Percentiles rank a stretch among this genome's conserved stretches.
These are phyloP conservation scores for Cyberlindnera americana DNA, from an alignment of 805 yeast species.

Conservation along the genomic window DNA sequence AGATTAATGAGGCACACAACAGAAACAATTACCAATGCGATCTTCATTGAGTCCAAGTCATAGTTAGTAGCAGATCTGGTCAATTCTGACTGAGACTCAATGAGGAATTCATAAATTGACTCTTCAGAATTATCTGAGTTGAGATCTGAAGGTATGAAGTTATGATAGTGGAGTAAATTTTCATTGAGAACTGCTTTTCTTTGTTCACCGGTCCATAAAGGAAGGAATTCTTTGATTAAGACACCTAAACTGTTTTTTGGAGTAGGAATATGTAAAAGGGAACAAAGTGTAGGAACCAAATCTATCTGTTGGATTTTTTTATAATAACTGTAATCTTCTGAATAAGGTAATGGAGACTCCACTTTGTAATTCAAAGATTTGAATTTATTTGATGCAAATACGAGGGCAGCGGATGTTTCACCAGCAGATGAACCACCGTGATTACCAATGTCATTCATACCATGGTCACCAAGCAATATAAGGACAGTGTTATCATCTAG, in stretches of 20 bases:
- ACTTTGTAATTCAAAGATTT: constrained; percentile 20
- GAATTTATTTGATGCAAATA: constrained; percentile 64
- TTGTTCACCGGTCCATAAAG: constrained; percentile 42
- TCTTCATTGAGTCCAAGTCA: constrained; percentile 45
- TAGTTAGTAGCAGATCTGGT: constrained; percentile 72
- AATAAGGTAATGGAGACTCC: constrained; percentile 25
- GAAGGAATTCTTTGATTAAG: constrained; percentile 54
- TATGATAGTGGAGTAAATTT: constrained; percentile 55
- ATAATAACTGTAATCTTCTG: constrained; percentile 51
- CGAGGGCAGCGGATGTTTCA: constrained; percentile 84
- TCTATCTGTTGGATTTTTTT: constrained; percentile 68
- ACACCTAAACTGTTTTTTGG: constrained; percentile 89
- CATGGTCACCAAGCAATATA: constrained; percentile 88
- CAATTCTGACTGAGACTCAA: constrained; percentile 44
- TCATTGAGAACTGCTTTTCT: constrained; percentile 40
- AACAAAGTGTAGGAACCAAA: constrained; percentile 79
- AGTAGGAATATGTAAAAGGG: constrained; percentile 76
- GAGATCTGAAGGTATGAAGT: constrained; percentile 37
- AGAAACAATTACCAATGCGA: constrained; percentile 25
- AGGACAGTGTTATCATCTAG: constrained; percentile 54
- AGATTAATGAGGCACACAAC: constrained; percentile 14
- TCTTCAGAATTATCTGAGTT: constrained; percentile 22
- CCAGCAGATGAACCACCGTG: constrained; percentile 96
- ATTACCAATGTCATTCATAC: constrained; percentile 92
- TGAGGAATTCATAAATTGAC: constrained; percentile 15